Conservation (phyloP, 2,329 filamentous ascomycete species). For the Tolypocladium nubicola region DNA sequence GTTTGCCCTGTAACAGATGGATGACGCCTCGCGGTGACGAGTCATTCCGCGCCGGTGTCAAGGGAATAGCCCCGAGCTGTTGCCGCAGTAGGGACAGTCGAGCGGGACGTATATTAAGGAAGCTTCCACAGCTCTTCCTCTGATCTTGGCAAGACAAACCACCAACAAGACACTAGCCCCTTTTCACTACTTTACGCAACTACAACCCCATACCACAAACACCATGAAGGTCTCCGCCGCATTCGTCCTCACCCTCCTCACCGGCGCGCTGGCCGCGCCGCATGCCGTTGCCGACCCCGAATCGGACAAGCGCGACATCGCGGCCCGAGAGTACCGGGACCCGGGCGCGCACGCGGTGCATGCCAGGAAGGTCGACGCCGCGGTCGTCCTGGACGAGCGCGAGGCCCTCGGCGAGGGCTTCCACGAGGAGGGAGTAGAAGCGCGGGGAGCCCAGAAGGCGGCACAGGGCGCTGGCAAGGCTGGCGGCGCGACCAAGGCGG, state of each 20-base stretch:
- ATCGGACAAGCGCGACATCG: neutral
- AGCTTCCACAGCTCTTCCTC: neutral
- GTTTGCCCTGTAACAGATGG: neutral
- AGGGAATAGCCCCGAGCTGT: neutral
- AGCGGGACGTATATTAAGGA: neutral
- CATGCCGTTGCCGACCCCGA: neutral
- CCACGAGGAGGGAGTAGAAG: neutral
- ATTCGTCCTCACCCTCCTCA: slow-evolving; percentile 3
- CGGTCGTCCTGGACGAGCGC: neutral
- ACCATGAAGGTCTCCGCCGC: slow-evolving; percentile 3
- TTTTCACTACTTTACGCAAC: neutral
- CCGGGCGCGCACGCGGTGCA: neutral
- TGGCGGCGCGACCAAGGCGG: too few species aligned
- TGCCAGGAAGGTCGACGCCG: neutral
- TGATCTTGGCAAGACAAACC: neutral
- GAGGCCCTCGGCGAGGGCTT: neutral
- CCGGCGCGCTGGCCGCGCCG: slow-evolving; percentile 5
- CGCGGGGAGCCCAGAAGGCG: neutral
- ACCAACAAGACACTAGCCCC: neutral
- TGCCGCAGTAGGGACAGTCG: too few species aligned
- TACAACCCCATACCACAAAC: neutral
- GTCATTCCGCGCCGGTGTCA: neutral
- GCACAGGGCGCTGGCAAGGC: neutral
- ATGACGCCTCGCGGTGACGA: neutral
- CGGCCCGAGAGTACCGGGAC: neutral